These are phyloP conservation scores for Tieghemostelium lacteum DNA, from an alignment of 78 protist species.

Conservation along the genomic window DNA sequence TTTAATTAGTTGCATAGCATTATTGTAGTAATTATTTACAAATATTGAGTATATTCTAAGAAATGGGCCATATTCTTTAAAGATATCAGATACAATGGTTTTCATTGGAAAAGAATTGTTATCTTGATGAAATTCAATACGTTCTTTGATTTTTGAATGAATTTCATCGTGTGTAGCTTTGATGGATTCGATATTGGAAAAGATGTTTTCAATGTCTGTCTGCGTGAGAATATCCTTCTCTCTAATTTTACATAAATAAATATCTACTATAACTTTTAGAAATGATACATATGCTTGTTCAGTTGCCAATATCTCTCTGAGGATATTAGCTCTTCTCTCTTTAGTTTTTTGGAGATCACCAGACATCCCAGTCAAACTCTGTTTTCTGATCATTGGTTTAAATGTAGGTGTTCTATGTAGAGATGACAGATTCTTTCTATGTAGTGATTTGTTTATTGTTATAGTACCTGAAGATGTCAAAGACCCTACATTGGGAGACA, in stretches of 20 bases:
- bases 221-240: not conserved
- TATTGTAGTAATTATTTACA: slow-evolving; percentile 67
- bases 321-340: slow-evolving; percentile 28
- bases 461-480: too few relatives aligned
- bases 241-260: slow-evolving; percentile 5
- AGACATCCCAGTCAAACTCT: not conserved
- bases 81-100: slow-evolving; percentile 28
- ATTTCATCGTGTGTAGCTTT: slow-evolving; percentile 48
- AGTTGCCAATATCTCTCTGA: slow-evolving; percentile 38
- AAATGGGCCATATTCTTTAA: slow-evolving; percentile 59
- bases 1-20: slow-evolving; percentile 35
- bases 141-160: slow-evolving; percentile 8
- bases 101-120: not conserved
- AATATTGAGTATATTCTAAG: slow-evolving; percentile 58
- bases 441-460: too few relatives aligned
- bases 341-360: not conserved
- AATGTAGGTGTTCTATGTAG: not conserved
- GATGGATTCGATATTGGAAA: slow-evolving; percentile 61
- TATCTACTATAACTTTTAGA: slow-evolving; percentile 33
- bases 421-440: not conserved
- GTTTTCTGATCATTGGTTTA: not conserved
- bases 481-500: too few relatives aligned
- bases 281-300: slow-evolving; percentile 69
- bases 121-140: slow-evolving; percentile 6
- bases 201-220: slow-evolving; percentile 21